These are phyloP conservation scores for Rhodotorula toruloides DNA, from an alignment of 768 basidiomycete genomes.

Conservation along the genomic window DNA sequence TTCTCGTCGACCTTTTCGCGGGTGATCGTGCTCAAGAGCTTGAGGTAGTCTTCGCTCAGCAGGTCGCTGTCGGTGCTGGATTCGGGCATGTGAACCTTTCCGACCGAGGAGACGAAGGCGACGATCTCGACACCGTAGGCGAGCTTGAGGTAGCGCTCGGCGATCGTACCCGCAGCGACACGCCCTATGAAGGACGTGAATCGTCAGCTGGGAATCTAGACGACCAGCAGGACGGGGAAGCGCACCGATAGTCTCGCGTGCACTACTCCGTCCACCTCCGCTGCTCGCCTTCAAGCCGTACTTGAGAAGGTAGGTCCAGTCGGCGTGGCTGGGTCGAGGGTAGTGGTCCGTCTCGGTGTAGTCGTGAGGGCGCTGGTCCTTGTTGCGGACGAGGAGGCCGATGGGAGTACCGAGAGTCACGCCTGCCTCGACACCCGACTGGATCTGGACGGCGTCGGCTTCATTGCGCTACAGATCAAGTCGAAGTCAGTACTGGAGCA, in stretches of 20 bases:
- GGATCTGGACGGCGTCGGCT: slow-evolving; percentile 86
- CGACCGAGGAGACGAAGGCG: slow-evolving; percentile 93
- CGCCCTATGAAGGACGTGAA: slow-evolving; percentile 56
- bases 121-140: slow-evolving; percentile 90
- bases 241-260: slow-evolving; percentile 90
- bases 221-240: neutral
- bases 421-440: slow-evolving; percentile 88
- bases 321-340: slow-evolving; percentile 94
- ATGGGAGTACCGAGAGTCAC: slow-evolving; percentile 97
- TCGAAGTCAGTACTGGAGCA: neutral
- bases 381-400: slow-evolving; percentile 90
- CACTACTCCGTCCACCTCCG: slow-evolving; percentile 89
- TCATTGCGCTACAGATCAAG: slow-evolving; percentile 67
- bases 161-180: slow-evolving; percentile 96
- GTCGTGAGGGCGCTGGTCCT: slow-evolving; percentile 96
- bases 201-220: no score
- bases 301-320: slow-evolving; percentile 95
- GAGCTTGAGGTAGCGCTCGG: slow-evolving; percentile 84
- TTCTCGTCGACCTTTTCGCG: slow-evolving; percentile 84
- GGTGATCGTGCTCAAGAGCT: slow-evolving; percentile 70
- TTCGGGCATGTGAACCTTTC: slow-evolving; percentile 75
- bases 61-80: slow-evolving; percentile 57
- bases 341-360: slow-evolving; percentile 97
- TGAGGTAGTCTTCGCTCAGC: slow-evolving; percentile 73
- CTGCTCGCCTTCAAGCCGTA: slow-evolving; percentile 96